Conservation (phyloP, 2,329 filamentous ascomycete species). For the Verticillium nubilum region DNA sequence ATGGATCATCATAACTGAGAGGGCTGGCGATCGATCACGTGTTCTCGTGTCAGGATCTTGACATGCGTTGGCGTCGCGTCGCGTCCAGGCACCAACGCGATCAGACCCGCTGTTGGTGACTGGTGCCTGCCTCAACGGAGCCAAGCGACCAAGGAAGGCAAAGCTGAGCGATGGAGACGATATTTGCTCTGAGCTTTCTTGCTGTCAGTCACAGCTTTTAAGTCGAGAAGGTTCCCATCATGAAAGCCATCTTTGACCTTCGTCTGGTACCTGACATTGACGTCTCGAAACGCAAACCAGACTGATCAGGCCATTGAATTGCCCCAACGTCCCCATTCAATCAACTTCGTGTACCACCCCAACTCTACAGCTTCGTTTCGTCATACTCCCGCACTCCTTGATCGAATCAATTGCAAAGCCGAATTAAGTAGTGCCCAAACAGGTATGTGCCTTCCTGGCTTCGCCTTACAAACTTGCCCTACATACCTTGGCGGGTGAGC, state of each 20-base stretch:
- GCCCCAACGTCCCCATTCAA: too few species aligned
- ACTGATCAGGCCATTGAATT: neutral
- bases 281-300: neutral
- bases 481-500: neutral
- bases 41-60: neutral
- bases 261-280: too few species aligned
- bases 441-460: neutral
- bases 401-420: too few species aligned
- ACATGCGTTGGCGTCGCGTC: neutral
- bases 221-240: neutral
- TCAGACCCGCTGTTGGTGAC: neutral
- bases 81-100: neutral
- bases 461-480: too few species aligned
- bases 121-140: neutral
- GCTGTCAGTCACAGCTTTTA: neutral
- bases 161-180: neutral
- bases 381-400: too few species aligned
- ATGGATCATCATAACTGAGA: neutral
- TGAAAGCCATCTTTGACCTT: neutral
- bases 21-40: neutral
- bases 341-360: neutral
- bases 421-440: too few species aligned
- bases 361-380: neutral
- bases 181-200: neutral
- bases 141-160: neutral